These are phyloP conservation scores for Plasmodium adleri DNA, from an alignment of 169 alveolate species.

Conservation along the genomic window DNA sequence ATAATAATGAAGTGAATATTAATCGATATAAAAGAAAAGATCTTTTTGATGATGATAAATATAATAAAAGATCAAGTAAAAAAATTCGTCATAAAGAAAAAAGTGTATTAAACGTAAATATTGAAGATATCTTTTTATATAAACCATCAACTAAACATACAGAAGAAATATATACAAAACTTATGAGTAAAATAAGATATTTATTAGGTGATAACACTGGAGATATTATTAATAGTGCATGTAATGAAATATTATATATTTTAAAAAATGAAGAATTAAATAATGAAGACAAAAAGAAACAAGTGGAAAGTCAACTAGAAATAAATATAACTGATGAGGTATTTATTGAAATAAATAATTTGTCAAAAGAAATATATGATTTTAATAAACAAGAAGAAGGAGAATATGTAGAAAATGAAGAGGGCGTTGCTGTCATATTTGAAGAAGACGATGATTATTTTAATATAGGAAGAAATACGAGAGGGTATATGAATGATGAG, in stretches of 20 bases:
- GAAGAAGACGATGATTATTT: constrained; percentile 87
- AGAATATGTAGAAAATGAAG: constrained; percentile 79
- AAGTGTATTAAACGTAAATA: constrained; percentile 89
- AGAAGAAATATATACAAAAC: constrained; percentile 90
- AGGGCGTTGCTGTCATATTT: constrained; percentile 86
- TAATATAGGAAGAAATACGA: constrained; percentile 62
- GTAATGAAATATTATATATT: constrained; percentile 94
- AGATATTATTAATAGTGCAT: constrained; percentile 93
- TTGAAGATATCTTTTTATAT: constrained; percentile 89
- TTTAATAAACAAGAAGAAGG: constrained; percentile 80
- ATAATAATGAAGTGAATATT: neutral
- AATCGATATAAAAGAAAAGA: constrained; percentile 51
- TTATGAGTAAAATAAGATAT: constrained; percentile 89
- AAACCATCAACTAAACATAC: constrained; percentile 94
- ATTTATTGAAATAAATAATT: constrained; percentile 27
- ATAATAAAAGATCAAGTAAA: constrained; percentile 2
- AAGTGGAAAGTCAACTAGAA: constrained; percentile 86
- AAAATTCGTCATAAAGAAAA: constrained; percentile 80
- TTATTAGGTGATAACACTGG: constrained; percentile 93
- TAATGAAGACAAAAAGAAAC: constrained; percentile 85
- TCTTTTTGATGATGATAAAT: constrained; percentile 75
- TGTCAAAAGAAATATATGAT: constrained; percentile 76
- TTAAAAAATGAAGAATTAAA: constrained; percentile 89
- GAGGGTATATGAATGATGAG: constrained; percentile 68
- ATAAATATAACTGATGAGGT: constrained; percentile 64